Conservation (phyloP, 345 rosid species). For the Raphanus raphanistrum region DNA sequence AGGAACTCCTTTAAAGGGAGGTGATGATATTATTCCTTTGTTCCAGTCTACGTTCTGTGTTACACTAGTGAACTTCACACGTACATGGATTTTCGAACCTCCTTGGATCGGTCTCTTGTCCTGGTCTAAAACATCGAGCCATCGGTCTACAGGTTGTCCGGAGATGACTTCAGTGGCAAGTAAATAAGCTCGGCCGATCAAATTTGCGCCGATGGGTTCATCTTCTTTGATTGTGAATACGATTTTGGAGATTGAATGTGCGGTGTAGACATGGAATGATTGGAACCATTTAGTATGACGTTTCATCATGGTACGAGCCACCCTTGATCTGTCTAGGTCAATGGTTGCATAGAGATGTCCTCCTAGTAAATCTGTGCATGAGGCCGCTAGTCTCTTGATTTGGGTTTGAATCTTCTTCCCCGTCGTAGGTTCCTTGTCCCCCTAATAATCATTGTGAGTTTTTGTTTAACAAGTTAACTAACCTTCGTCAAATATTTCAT, state of each 20-base stretch:
- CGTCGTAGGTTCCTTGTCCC: conserved; percentile 22
- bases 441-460: conserved; percentile 11
- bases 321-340: conserved; percentile 73
- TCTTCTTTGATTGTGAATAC: conserved; percentile 62
- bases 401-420: conserved; percentile 41
- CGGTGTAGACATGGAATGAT: conserved; percentile 58
- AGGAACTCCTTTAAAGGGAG: conserved; percentile 51
- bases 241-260: conserved; percentile 57
- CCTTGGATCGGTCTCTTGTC: conserved; percentile 42
- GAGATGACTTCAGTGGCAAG: conserved; percentile 52
- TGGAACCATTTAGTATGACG: conserved; percentile 54
- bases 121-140: conserved; percentile 53
- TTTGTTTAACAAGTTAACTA: neutral
- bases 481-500: neutral
- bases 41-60: conserved; percentile 51
- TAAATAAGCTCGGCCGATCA: conserved; percentile 73
- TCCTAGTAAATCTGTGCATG: conserved; percentile 46
- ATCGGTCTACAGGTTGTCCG: conserved; percentile 39
- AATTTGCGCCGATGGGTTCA: conserved; percentile 52
- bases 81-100: conserved; percentile 48
- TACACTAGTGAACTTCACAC: conserved; percentile 45
- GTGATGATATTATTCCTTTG: conserved; percentile 47
- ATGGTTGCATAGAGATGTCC: conserved; percentile 60
- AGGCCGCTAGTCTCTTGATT: conserved; percentile 42
- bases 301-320: conserved; percentile 57